Percentiles rank a stretch among this genome's conserved stretches.
phyloP scores from a whole-genome alignment of 768 basidiomycete genomes.

The Kwoniella bestiolae region DNA sequence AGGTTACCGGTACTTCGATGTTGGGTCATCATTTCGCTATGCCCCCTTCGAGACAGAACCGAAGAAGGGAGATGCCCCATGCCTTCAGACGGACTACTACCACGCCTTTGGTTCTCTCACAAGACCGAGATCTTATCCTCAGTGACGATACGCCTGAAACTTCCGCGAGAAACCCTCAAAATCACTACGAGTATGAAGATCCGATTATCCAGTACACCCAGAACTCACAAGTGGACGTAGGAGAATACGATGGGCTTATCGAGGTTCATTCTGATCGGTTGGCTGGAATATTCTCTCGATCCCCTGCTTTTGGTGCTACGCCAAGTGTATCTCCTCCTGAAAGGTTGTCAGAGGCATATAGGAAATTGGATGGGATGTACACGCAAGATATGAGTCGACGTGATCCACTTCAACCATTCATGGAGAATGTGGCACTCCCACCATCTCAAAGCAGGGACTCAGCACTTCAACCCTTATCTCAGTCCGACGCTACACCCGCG shows the following conservation, averaged over 20 bases:
- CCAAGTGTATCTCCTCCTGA: background rate
- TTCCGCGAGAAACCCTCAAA: background rate
- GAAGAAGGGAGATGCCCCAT: background rate
- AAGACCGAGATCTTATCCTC: background rate
- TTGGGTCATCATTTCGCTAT: background rate
- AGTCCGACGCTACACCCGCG: no score
- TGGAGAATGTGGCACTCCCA: background rate
- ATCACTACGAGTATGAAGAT: background rate
- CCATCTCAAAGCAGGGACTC: background rate
- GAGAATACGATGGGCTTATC: no score
- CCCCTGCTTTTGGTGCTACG: background rate
- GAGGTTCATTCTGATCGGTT: background rate
- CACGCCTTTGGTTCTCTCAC: background rate
- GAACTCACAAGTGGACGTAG: background rate
- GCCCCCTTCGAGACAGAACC: background rate
- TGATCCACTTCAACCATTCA: background rate
- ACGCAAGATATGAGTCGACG: background rate
- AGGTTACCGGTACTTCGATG: background rate
- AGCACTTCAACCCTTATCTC: no score
- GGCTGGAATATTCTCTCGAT: background rate
- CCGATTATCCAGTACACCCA: background rate
- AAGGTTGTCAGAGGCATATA: background rate
- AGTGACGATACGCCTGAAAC: slow-evolving; percentile 2
- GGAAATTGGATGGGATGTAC: background rate
- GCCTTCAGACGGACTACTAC: background rate